Conservation (phyloP, 306 rosid species). For the Quercus mongolica region DNA sequence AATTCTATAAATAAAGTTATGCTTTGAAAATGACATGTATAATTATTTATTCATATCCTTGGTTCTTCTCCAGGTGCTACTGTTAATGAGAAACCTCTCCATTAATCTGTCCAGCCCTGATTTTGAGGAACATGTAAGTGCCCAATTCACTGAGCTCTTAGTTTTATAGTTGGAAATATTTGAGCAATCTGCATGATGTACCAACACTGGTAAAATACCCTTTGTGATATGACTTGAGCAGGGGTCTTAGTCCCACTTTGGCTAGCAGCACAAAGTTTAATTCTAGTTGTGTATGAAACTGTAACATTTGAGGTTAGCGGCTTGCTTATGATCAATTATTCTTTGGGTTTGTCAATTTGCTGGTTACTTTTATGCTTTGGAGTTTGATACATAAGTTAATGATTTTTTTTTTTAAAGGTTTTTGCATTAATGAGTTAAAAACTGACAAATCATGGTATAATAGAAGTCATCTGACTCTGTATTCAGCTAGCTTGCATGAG, state of each 20-base stretch:
- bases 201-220: neutral
- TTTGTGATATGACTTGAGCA: neutral
- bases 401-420: neutral
- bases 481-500: neutral
- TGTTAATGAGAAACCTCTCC: conserved; percentile 92
- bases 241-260: neutral
- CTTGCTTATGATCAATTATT: neutral
- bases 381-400: neutral
- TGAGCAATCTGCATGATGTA: neutral
- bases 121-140: conserved; percentile 89
- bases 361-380: neutral
- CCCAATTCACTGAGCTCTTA: conserved; percentile 13
- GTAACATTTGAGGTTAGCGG: neutral
- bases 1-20: no score
- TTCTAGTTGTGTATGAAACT: neutral
- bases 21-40: no score
- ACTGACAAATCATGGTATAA: neutral
- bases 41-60: conserved; percentile 4
- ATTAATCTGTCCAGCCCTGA: conserved; percentile 84
- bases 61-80: conserved; percentile 57
- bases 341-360: neutral
- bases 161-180: neutral
- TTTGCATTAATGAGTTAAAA: neutral
- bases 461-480: neutral
- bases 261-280: neutral